A percentile compares a stretch with the other conserved stretches of the same genome.
These are phyloP conservation scores for Penicillium paxilli DNA, from an alignment of 495 filamentous ascomycete species.

Conservation along the genomic window DNA sequence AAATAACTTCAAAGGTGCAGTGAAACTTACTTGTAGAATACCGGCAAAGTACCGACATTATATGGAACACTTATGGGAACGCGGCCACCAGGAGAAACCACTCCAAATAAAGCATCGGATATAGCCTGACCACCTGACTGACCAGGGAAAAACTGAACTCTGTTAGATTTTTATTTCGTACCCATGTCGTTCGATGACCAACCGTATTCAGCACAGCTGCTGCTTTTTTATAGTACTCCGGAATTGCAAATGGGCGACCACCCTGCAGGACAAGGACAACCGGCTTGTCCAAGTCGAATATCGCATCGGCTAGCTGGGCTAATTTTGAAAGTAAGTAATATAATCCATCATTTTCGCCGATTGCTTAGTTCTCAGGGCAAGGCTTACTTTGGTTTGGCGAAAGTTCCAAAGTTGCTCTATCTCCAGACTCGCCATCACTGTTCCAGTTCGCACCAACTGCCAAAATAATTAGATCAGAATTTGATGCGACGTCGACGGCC, in stretches of 20 bases:
- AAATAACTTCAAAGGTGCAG: too few species aligned
- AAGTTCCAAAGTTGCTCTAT: slow-evolving; percentile 35
- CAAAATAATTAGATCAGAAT: slow-evolving; percentile 40
- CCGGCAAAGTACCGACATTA: slow-evolving; percentile 5
- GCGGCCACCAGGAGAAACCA: slow-evolving; percentile 6
- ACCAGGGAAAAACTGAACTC: slow-evolving; percentile 8
- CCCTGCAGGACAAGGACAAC: slow-evolving; percentile 44
- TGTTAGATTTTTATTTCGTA: not conserved
- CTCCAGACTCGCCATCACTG: slow-evolving; percentile 45
- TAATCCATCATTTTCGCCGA: not conserved
- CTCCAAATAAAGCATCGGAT: slow-evolving; percentile 4
- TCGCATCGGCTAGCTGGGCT: slow-evolving; percentile 27
- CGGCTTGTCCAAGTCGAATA: slow-evolving; percentile 39
- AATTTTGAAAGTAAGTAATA: not conserved
- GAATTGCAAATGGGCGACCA: slow-evolving; percentile 40
- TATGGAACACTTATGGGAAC: slow-evolving; percentile 12
- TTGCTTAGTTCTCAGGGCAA: too few species aligned
- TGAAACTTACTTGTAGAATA: slow-evolving; percentile 6
- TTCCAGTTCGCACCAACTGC: slow-evolving; percentile 44
- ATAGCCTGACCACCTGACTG: slow-evolving; percentile 10
- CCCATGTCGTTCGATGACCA: not conserved
- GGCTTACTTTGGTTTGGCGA: slow-evolving; percentile 16
- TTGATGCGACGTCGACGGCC: slow-evolving; percentile 32
- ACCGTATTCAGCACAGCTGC: slow-evolving; percentile 9
- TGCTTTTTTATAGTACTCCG: slow-evolving; percentile 6